These are phyloP conservation scores for Backusella mclennaniae DNA, from an alignment of 192 early-diverging fungal species.

Conservation along the genomic window DNA sequence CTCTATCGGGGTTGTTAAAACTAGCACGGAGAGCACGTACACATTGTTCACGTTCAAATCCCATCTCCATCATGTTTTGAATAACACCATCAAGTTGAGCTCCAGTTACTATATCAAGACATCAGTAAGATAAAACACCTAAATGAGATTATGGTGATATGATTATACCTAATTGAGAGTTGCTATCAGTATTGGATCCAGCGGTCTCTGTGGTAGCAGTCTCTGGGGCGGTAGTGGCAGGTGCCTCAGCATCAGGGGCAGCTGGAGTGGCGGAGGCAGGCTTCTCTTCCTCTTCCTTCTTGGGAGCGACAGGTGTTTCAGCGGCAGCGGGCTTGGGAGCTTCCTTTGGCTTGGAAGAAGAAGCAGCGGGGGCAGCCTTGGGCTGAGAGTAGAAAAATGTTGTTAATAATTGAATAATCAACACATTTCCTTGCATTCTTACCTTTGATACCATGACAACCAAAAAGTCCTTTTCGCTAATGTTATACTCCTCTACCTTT, in stretches of 20 bases:
- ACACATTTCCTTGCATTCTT: neutral
- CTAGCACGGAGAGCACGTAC: slow-evolving; percentile 91
- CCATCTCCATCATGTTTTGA: slow-evolving; percentile 92
- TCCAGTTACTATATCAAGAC: slow-evolving; percentile 62
- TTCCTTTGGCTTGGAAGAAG: slow-evolving; percentile 20
- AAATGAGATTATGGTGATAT: neutral
- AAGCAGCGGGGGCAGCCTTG: slow-evolving; percentile 38
- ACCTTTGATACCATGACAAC: slow-evolving; percentile 95
- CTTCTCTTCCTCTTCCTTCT: slow-evolving; percentile 34
- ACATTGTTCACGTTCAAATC: slow-evolving; percentile 85
- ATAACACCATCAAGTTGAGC: slow-evolving; percentile 78
- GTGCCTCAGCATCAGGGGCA: slow-evolving; percentile 33
- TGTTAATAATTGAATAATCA: neutral
- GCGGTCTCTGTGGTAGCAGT: slow-evolving; percentile 32
- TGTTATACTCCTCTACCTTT: slow-evolving; percentile 70
- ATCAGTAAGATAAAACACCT: neutral
- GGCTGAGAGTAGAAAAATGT: slow-evolving; percentile 31
- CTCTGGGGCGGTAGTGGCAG: slow-evolving; percentile 36
- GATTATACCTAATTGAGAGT: slow-evolving; percentile 22
- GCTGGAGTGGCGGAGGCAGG: slow-evolving; percentile 26
- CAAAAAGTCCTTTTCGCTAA: slow-evolving; percentile 91
- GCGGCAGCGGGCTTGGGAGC: slow-evolving; percentile 27
- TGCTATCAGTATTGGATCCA: neutral
- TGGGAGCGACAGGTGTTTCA: slow-evolving; percentile 40
- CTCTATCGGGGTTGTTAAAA: slow-evolving; percentile 96